phyloP scores from a whole-genome alignment of 257 asterid species.

The Capsicum baccatum region DNA sequence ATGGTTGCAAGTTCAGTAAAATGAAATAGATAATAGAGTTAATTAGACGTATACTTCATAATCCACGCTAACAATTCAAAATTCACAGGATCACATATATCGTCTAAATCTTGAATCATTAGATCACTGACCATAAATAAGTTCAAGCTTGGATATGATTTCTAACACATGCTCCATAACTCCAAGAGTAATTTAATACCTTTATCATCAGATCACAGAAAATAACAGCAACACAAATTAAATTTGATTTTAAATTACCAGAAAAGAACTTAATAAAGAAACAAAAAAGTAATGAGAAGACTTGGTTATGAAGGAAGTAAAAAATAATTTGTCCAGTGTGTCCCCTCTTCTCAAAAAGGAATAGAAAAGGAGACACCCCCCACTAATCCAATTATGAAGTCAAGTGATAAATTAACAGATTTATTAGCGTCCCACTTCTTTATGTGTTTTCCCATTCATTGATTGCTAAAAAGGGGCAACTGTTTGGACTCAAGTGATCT shows the following conservation, averaged over 20 bases:
- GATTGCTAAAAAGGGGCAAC: neutral
- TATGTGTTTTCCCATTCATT: constrained; percentile 20
- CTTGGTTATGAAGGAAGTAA: constrained; percentile 22
- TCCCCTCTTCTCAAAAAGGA: neutral
- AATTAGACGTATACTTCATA: neutral
- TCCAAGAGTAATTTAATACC: neutral
- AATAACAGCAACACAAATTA: too few relatives aligned
- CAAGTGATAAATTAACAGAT: constrained; percentile 17
- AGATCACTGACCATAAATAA: neutral
- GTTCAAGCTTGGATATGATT: neutral
- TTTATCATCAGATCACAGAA: neutral
- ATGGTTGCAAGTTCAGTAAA: neutral
- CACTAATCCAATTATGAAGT: constrained; percentile 1
- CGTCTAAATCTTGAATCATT: neutral
- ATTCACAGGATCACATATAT: neutral
- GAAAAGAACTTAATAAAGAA: constrained; percentile 4
- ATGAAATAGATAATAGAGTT: neutral
- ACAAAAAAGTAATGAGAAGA: neutral
- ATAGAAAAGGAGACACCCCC: neutral
- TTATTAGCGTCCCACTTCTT: constrained; percentile 21
- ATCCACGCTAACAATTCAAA: neutral
- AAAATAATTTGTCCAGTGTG: constrained; percentile 13
- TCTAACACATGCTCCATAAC: neutral
- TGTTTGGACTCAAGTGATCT: constrained; percentile 6
- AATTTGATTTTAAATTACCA: too few relatives aligned